Percentiles rank a stretch among this genome's conserved stretches.
Conservation (phyloP, 129 eudicot genomes). For the Lactuca saligna region DNA sequence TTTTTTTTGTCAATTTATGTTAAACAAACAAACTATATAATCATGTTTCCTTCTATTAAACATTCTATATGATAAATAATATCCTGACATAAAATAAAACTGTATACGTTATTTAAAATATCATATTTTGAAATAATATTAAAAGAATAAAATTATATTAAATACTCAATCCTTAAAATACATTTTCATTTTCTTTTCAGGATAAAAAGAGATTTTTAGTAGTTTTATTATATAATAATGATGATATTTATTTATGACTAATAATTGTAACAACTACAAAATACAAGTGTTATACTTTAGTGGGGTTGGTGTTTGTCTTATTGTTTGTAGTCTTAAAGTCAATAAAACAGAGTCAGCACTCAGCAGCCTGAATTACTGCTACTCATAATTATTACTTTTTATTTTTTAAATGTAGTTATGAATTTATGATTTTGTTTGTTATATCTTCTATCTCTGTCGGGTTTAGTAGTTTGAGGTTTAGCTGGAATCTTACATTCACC, state of each 20-base stretch:
- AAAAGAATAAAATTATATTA: too few relatives aligned
- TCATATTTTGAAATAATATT: too few relatives aligned
- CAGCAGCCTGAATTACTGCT: constrained; percentile 27
- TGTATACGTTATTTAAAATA: too few relatives aligned
- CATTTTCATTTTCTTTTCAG: background rate
- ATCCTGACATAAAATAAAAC: too few relatives aligned
- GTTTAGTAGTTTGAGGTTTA: constrained; percentile 30
- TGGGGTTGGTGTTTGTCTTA: constrained; percentile 42
- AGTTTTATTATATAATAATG: too few relatives aligned
- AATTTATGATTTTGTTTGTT: constrained; percentile 13
- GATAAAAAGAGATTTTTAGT: background rate
- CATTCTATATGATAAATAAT: too few relatives aligned
- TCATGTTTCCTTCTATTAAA: too few relatives aligned
- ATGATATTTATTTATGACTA: background rate
- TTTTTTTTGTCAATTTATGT: too few relatives aligned
- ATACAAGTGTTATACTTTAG: constrained; percentile 15
- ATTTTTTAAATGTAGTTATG: background rate
- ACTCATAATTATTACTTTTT: constrained; percentile 8
- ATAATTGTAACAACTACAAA: constrained; percentile 1
- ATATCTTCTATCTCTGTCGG: constrained; percentile 8
- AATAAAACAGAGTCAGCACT: constrained; percentile 14
- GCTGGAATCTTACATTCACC: constrained; percentile 30
- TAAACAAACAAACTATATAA: too few relatives aligned
- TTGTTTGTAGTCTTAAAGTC: constrained; percentile 35
- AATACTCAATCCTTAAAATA: too few relatives aligned